Percentiles rank a stretch among this genome's conserved stretches.
Conservation (phyloP, 352 stramenopile species). For the Phytophthora hibernalis region DNA sequence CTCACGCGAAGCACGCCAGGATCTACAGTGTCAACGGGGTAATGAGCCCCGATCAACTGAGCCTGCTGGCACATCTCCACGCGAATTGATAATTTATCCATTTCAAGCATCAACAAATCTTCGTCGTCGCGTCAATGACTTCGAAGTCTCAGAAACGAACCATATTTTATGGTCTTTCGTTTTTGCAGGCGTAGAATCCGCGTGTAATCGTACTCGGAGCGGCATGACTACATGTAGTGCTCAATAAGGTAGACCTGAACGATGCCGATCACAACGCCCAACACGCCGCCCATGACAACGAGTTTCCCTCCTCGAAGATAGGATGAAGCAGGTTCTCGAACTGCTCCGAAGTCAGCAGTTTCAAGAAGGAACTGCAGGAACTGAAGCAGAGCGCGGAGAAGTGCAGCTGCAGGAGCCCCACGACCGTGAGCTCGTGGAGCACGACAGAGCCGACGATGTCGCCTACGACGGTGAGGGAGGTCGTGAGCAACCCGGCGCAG, state of each 20-base stretch:
- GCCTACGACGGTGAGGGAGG: too few species aligned
- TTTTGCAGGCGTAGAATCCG: slow-evolving; percentile 1
- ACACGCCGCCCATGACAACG: slow-evolving; percentile 95
- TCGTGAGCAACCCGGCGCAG: too few species aligned
- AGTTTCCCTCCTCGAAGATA: slow-evolving; percentile 98
- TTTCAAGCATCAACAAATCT: slow-evolving; percentile 28
- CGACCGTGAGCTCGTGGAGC: too few species aligned
- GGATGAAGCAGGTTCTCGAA: slow-evolving; percentile 98
- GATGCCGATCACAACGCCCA: slow-evolving; percentile 93
- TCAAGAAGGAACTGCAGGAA: too few species aligned
- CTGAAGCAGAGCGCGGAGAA: too few species aligned
- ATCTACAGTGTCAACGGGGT: slow-evolving; percentile 35
- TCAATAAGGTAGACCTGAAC: slow-evolving; percentile 93
- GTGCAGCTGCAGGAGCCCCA: too few species aligned
- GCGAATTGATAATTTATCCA: slow-evolving; percentile 65
- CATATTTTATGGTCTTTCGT: slow-evolving; percentile 5
- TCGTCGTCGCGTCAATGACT: slow-evolving; percentile 1
- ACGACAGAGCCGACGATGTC: too few species aligned
- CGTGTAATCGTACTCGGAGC: slow-evolving; percentile 3
- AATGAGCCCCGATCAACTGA: slow-evolving; percentile 46
- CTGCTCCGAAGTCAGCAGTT: slow-evolving; percentile 83
- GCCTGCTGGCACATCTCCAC: slow-evolving; percentile 20
- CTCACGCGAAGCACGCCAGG: slow-evolving; percentile 31
- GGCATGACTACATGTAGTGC: slow-evolving; percentile 56
- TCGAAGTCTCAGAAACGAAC: slow-evolving; percentile 3